Evolutionary conservation across 441 rosid genomes (phyloP).

Genomic region (Pelargonium citronellum): DNA sequence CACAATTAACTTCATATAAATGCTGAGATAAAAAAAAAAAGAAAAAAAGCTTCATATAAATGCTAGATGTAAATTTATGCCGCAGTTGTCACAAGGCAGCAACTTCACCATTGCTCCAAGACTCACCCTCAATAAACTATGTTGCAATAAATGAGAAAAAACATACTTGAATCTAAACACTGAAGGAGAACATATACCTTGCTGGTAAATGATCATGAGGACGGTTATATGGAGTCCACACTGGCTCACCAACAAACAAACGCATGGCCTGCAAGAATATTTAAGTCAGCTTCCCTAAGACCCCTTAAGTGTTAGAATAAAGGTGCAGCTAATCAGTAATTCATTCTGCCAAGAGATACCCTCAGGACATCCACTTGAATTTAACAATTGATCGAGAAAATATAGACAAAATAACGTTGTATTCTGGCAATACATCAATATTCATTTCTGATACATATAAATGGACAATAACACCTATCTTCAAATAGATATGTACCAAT

Average conservation of each 20-base stretch:
- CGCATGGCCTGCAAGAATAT: slow-evolving; percentile 64
- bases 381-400: neutral
- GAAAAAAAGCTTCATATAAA: too few species aligned
- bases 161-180: neutral
- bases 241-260: slow-evolving; percentile 76
- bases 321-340: neutral
- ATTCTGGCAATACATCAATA: neutral
- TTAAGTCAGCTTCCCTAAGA: neutral
- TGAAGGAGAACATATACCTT: slow-evolving; percentile 37
- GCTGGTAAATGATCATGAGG: slow-evolving; percentile 88
- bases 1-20: too few species aligned
- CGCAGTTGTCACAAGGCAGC: neutral
- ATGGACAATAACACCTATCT: neutral
- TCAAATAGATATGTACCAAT: neutral
- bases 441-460: neutral
- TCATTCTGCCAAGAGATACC: neutral
- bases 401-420: neutral
- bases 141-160: neutral
- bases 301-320: neutral
- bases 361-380: neutral
- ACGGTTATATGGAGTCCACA: slow-evolving; percentile 90
- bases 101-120: neutral
- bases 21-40: too few species aligned
- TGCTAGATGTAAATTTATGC: too few species aligned
- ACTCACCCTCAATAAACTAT: neutral